Evolutionary conservation across 208 protist species (phyloP).

Genomic region (Wallacemonas rigidus): DNA sequence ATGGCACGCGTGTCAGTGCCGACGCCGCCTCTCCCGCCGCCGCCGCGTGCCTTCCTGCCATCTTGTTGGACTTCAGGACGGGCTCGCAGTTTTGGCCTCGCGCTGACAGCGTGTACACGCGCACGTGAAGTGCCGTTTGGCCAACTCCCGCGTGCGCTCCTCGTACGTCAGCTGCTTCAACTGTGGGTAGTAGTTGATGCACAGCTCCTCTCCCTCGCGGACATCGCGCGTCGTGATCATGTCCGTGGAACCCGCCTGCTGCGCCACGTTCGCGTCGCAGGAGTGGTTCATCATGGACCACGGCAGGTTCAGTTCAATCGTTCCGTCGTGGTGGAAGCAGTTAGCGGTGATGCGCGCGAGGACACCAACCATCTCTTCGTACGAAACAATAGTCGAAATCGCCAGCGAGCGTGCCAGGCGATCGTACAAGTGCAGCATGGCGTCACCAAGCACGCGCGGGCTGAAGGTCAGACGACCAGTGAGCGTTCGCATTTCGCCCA

Average conservation of each 20-base stretch:
- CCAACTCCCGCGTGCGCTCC: constrained; percentile 59
- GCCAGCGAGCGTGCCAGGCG: constrained; percentile 60
- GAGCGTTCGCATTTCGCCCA: constrained; percentile 75
- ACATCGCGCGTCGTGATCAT: constrained; percentile 60
- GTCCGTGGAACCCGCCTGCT: constrained; percentile 45
- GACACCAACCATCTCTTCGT: constrained; percentile 80
- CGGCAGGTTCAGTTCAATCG: constrained; percentile 65
- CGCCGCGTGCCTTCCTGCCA: not conserved
- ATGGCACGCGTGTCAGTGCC: too few species aligned
- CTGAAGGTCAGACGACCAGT: constrained; percentile 66
- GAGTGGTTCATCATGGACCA: constrained; percentile 85
- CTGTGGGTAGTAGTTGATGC: constrained; percentile 81
- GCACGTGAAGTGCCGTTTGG: constrained; percentile 58
- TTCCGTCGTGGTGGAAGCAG: constrained; percentile 63
- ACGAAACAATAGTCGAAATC: constrained; percentile 68
- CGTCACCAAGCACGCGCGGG: constrained; percentile 44
- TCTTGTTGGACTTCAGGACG: not conserved
- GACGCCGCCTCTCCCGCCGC: too few species aligned
- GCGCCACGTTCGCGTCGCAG: constrained; percentile 76
- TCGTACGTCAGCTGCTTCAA: constrained; percentile 56
- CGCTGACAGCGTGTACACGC: constrained; percentile 49
- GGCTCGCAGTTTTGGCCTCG: not conserved
- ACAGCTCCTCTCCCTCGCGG: constrained; percentile 56
- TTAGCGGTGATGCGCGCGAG: constrained; percentile 74
- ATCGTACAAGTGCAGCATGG: constrained; percentile 80